phyloP scores from a whole-genome alignment of 495 filamentous ascomycete genomes.

The Aspergillus sparsus region DNA sequence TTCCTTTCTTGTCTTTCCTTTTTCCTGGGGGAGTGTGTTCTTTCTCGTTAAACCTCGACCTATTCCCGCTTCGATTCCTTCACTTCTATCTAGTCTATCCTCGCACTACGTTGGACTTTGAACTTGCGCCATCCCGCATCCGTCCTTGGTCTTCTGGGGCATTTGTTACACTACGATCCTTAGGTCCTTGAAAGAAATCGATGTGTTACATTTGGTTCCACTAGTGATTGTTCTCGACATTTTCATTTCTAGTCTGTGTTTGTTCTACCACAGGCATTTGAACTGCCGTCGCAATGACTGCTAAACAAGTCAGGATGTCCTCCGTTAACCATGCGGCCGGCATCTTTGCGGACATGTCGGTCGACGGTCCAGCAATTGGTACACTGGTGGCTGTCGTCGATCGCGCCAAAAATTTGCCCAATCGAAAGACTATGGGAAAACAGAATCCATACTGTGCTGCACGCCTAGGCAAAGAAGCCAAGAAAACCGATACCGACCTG shows the following conservation, averaged over 20 bases:
- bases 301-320: conserved; percentile 37
- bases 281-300: conserved; percentile 26
- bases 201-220: background rate
- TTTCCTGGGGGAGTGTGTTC: background rate
- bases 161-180: background rate
- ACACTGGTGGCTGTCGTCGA: conserved; percentile 91
- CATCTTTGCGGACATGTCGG: conserved; percentile 92
- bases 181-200: background rate
- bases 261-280: background rate
- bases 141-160: background rate
- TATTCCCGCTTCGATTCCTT: background rate
- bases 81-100: background rate
- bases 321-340: conserved; percentile 74
- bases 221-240: background rate
- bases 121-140: background rate
- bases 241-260: background rate
- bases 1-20: background rate
- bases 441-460: conserved; percentile 97
- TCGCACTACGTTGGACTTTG: no score
- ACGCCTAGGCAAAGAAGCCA: conserved; percentile 92
- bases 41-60: background rate
- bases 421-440: conserved; percentile 94
- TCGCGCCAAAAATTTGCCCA: conserved; percentile 92
- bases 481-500: conserved; percentile 94
- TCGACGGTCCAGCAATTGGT: conserved; percentile 93